Base-by-base conservation (phyloP, 1,284 basidiomycete genomes). In the Rhizoctonia solani region DNA sequence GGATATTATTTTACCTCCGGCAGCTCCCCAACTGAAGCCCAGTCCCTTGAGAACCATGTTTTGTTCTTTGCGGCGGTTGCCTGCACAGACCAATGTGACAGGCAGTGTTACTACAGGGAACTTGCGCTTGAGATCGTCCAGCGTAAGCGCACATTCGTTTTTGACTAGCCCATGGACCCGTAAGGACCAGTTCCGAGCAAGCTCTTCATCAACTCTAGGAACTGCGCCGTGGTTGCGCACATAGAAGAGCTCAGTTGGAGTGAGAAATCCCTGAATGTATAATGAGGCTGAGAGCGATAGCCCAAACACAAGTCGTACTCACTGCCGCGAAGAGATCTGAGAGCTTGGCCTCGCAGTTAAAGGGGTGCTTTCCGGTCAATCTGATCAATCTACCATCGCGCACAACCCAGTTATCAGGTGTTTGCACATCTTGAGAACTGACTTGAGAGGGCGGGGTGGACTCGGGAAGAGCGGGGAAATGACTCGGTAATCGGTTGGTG, bases 211-310 rank as follows among this genome's bases (percentile, higher is more conserved):
- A 21, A 87, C 77, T 19, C 75, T 74, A 0, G 87, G 87, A 1
- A 87, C 86, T 1, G 85, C 81, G 16, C 87, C 87, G 72, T 89
- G 87, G 70, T 85, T 87, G 21, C 87, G 82, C 19, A 88, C 87
- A 72, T 82, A 88, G 75, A 86, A 85, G n/a, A 89, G 79, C 68
- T 83, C 79, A 42, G 81, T 80, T 0, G 87, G 84, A 0, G 87
- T 89, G 53, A 89, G 72, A 73, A 89, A 89, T 19, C 87, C 85
- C 74, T 80, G 37, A 3, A 32, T 47, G 9, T 5, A 27, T 29
- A 11, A 11, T 21, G 34, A 27, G 14, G 13, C 39, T 29, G 55
- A 50, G 14, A 5, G 27, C 37, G 16, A n/a, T 30, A 21, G 25
- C 4, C 1, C 3, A 42, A 19, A 32, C n/a, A 44, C 3, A 4